These are phyloP conservation scores for Cutaneotrichosporon cyanovorans DNA, from an alignment of 1,284 basidiomycete genomes.

Conservation along the genomic window DNA sequence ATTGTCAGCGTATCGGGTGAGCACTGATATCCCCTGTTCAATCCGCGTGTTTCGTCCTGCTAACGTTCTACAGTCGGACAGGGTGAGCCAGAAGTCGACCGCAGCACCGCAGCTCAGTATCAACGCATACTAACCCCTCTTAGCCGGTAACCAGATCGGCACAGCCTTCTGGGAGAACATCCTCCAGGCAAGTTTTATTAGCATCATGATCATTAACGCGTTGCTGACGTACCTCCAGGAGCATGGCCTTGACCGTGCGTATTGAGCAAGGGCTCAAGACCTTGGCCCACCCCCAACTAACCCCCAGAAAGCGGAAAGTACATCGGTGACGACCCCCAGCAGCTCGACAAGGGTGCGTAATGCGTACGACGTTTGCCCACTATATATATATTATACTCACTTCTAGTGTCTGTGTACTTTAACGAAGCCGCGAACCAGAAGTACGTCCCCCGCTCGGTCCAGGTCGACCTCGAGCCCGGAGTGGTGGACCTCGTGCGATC, in stretches of 20 bases:
- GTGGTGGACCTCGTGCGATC: conserved; percentile 68
- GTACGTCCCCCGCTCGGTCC: conserved; percentile 88
- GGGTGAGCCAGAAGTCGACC: conserved; percentile 10
- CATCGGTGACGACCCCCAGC: conserved; percentile 34
- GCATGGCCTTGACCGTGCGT: conserved; percentile 39
- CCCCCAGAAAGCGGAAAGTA: conserved; percentile 32
- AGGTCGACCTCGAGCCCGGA: conserved; percentile 84
- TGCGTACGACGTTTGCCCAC: too few species aligned
- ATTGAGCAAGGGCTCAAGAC: not conserved
- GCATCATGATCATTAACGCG: not conserved
- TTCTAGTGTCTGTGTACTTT: conserved; percentile 44
- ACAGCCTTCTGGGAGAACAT: conserved; percentile 44
- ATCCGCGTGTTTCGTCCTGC: not conserved
- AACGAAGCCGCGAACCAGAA: conserved; percentile 40
- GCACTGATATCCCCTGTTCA: too few species aligned
- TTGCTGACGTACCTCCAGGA: conserved; percentile 23
- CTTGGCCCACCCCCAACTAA: not conserved
- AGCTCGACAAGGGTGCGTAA: conserved; percentile 33
- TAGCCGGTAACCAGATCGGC: conserved; percentile 42
- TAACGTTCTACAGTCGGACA: conserved; percentile 20
- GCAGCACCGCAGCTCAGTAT: not conserved
- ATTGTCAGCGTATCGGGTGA: conserved; percentile 40
- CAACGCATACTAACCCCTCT: conserved; percentile 1
- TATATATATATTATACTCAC: not conserved
- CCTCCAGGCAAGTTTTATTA: conserved; percentile 28